A percentile compares a stretch with the other conserved stretches of the same genome.
Evolutionary conservation across 2,329 filamentous ascomycete species (phyloP).

Genomic region (Colletotrichum orbiculare): DNA sequence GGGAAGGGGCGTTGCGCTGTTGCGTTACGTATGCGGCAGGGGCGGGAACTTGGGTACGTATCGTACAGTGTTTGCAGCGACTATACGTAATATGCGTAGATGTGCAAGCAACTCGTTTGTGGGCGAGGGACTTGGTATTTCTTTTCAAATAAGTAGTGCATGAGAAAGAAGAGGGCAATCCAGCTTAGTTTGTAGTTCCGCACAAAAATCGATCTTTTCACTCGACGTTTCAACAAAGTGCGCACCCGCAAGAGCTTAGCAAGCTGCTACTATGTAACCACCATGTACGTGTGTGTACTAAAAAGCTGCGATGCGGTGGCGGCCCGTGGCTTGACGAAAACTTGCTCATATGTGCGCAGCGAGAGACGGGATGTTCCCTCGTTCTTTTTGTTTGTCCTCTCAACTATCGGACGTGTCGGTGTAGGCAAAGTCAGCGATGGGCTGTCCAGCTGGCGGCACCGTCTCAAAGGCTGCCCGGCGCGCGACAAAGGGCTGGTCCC

Average conservation of each 20-base stretch:
- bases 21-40: neutral
- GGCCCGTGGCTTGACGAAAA: constrained; percentile 43
- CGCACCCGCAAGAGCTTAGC: neutral
- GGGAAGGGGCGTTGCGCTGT: neutral
- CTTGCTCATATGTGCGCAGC: constrained; percentile 55
- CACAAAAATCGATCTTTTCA: too few relatives aligned
- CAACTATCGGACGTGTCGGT: constrained; percentile 10
- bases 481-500: too few relatives aligned
- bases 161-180: too few relatives aligned
- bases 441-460: neutral
- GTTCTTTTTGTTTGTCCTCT: neutral
- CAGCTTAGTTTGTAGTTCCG: too few relatives aligned
- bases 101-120: too few relatives aligned
- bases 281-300: neutral
- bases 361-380: constrained; percentile 34
- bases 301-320: constrained; percentile 18
- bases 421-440: constrained; percentile 9
- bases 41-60: neutral
- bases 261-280: neutral
- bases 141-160: too few relatives aligned
- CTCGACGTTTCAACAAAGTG: too few relatives aligned
- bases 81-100: too few relatives aligned
- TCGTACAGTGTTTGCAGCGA: too few relatives aligned
- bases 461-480: too few relatives aligned
- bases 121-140: too few relatives aligned